phyloP scores from a whole-genome alignment of 2,329 filamentous ascomycete species.

The Pyrenochaeta sp. region DNA sequence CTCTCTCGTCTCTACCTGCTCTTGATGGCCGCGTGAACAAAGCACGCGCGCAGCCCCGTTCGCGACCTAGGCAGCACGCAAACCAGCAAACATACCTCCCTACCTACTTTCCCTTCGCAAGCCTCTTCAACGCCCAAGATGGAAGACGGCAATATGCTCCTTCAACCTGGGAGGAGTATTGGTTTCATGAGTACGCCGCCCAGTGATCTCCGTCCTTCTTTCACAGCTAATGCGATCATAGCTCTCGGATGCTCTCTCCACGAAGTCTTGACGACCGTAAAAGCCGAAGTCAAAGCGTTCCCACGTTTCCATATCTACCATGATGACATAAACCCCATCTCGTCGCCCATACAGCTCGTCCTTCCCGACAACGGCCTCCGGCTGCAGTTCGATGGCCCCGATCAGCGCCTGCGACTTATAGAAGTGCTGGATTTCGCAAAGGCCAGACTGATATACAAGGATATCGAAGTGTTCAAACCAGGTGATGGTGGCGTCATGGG shows the following conservation, averaged over 20 bases:
- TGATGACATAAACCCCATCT: constrained; percentile 76
- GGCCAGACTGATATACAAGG: constrained; percentile 82
- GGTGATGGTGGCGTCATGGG: constrained; percentile 39
- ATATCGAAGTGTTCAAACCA: constrained; percentile 77
- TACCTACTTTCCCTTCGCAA: constrained; percentile 1
- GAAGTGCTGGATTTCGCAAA: constrained; percentile 92
- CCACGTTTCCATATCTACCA: constrained; percentile 84
- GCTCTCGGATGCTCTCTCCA: constrained; percentile 91
- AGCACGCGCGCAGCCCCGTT: constrained; percentile 26
- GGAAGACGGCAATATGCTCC: constrained; percentile 43
- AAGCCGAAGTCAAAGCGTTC: constrained; percentile 83
- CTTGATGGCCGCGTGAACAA: constrained; percentile 32
- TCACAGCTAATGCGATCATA: constrained; percentile 53
- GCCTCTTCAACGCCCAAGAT: constrained; percentile 19
- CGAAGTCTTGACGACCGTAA: constrained; percentile 85
- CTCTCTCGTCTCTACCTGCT: constrained; percentile 1
- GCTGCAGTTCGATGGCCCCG: constrained; percentile 89
- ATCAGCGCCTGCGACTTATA: constrained; percentile 88
- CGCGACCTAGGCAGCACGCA: constrained; percentile 15
- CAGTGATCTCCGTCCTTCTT: no score
- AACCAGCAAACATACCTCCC: constrained; percentile 7
- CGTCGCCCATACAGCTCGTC: constrained; percentile 74
- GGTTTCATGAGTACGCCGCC: constrained; percentile 51
- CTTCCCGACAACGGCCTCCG: constrained; percentile 88
- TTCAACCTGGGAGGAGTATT: constrained; percentile 39